These are phyloP conservation scores for Trametes gibbosa DNA, from an alignment of 768 basidiomycete genomes.

Conservation along the genomic window DNA sequence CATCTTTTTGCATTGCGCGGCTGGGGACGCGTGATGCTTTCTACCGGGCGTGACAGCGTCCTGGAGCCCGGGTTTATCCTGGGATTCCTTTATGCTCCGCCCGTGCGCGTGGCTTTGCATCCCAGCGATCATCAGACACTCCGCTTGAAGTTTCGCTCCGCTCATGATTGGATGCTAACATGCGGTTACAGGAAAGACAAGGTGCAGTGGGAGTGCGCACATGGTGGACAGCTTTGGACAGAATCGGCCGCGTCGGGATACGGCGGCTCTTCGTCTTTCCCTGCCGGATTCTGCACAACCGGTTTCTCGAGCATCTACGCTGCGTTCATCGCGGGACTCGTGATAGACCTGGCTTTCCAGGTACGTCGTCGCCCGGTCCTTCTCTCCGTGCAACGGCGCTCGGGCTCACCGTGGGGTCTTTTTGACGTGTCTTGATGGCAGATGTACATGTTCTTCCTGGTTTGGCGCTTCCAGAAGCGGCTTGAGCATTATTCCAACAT, in stretches of 20 bases:
- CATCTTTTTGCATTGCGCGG: slow-evolving; percentile 13
- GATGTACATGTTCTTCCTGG: slow-evolving; percentile 76
- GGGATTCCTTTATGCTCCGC: slow-evolving; percentile 1
- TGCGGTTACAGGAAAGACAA: slow-evolving; percentile 52
- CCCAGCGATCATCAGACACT: slow-evolving; percentile 6
- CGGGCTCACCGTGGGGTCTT: slow-evolving; percentile 23
- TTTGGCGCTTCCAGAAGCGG: slow-evolving; percentile 71
- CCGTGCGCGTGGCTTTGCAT: slow-evolving; percentile 5
- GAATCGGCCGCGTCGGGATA: slow-evolving; percentile 42
- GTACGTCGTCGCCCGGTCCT: slow-evolving; percentile 38
- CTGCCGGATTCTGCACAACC: slow-evolving; percentile 53
- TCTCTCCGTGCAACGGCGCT: slow-evolving; percentile 20
- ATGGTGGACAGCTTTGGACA: slow-evolving; percentile 65
- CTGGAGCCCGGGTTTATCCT: background rate
- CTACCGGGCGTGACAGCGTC: slow-evolving; percentile 10
- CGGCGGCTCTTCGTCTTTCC: slow-evolving; percentile 43
- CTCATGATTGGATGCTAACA: slow-evolving; percentile 3
- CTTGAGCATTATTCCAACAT: slow-evolving; percentile 64
- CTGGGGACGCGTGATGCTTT: slow-evolving; percentile 15
- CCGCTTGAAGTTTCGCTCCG: background rate
- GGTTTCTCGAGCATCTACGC: slow-evolving; percentile 60
- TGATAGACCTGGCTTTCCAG: slow-evolving; percentile 68
- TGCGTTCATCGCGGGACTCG: slow-evolving; percentile 61
- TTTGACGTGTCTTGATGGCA: slow-evolving; percentile 28
- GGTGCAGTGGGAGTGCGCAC: slow-evolving; percentile 69